phyloP scores from a whole-genome alignment of 192 early-diverging fungal genomes.

The Coemansia sp. region DNA sequence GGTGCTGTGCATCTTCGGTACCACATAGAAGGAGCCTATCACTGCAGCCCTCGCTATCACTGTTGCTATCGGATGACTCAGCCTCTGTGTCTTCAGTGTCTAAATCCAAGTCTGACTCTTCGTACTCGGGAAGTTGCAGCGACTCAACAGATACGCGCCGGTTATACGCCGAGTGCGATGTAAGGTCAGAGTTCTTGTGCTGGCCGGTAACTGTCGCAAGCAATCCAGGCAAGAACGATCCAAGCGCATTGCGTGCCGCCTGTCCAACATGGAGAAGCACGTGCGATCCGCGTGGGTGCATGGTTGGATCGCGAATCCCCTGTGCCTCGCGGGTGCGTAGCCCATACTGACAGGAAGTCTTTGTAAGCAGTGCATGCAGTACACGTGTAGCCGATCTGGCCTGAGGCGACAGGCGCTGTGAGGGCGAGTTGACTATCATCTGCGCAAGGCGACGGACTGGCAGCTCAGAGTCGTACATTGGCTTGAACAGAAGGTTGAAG shows the following conservation, averaged over 20 bases:
- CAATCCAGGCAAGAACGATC: slow-evolving; percentile 51
- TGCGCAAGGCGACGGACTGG: slow-evolving; percentile 48
- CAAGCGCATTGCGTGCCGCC: slow-evolving; percentile 40
- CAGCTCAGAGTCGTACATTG: slow-evolving; percentile 45
- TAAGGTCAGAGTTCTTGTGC: slow-evolving; percentile 49
- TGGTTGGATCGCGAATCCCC: slow-evolving; percentile 38
- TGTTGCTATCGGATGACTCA: slow-evolving; percentile 19
- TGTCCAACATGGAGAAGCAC: slow-evolving; percentile 47
- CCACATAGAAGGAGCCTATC: not conserved
- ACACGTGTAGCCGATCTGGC: slow-evolving; percentile 39
- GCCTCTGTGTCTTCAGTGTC: slow-evolving; percentile 40
- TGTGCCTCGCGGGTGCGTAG: slow-evolving; percentile 49
- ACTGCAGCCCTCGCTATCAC: slow-evolving; percentile 10
- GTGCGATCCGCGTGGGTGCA: slow-evolving; percentile 51
- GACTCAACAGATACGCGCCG: slow-evolving; percentile 44
- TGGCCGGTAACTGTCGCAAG: slow-evolving; percentile 49
- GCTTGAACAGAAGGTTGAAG: slow-evolving; percentile 53
- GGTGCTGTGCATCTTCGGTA: not conserved
- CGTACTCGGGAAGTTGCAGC: slow-evolving; percentile 47
- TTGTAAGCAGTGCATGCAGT: slow-evolving; percentile 39
- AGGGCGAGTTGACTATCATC: slow-evolving; percentile 48
- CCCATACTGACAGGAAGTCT: slow-evolving; percentile 52
- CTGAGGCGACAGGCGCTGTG: slow-evolving; percentile 44
- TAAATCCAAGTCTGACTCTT: slow-evolving; percentile 38
- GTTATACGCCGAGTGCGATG: slow-evolving; percentile 43